Conservation (phyloP, 257 asterid genomes). For the Solanum virginianum region DNA sequence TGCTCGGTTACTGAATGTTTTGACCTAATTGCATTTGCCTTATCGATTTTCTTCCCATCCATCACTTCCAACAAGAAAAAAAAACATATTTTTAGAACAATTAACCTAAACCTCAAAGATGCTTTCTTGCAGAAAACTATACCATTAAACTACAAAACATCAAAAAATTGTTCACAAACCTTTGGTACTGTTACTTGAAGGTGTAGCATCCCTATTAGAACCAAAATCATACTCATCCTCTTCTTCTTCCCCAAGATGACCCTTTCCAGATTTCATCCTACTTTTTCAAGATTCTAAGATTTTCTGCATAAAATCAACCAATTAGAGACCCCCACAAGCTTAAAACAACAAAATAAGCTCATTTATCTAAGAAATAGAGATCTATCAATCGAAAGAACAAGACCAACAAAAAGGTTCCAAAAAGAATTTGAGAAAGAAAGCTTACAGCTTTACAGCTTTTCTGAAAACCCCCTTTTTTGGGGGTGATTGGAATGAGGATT, state of each 20-base stretch:
- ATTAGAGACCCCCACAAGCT: constrained; percentile 16
- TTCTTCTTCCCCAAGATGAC: constrained; percentile 64
- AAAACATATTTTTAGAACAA: not conserved
- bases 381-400: constrained; percentile 1
- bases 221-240: constrained; percentile 69
- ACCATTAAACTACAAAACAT: not conserved
- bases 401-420: not conserved
- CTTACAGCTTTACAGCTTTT: constrained; percentile 10
- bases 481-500: not conserved
- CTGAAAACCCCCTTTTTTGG: not conserved
- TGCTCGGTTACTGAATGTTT: constrained; percentile 33
- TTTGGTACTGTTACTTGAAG: constrained; percentile 41
- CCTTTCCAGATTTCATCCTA: constrained; percentile 62
- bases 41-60: constrained; percentile 30
- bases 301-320: constrained; percentile 17
- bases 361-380: constrained; percentile 16
- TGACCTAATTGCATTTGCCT: constrained; percentile 26
- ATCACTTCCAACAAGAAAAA: not conserved
- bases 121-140: not conserved
- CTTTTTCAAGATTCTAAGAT: constrained; percentile 9
- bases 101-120: not conserved
- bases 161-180: constrained; percentile 12
- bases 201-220: constrained; percentile 37
- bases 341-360: not conserved
- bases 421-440: not conserved